Evolutionary conservation across 2,329 filamentous ascomycete genomes (phyloP).

Genomic region (Pezicula rhizophila): DNA sequence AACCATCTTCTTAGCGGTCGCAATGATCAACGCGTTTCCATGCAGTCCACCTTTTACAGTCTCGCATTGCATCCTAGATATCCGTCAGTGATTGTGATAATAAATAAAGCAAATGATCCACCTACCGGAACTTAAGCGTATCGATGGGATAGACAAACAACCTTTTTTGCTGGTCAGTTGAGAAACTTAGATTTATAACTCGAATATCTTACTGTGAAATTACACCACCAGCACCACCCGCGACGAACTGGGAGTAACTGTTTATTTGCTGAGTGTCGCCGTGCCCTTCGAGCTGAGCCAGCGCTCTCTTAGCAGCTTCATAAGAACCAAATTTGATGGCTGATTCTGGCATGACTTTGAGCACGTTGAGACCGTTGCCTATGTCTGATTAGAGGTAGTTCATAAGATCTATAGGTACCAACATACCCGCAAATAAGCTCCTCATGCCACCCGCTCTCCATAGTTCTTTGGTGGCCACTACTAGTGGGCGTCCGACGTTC

Average conservation of each 20-base stretch:
- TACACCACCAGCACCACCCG: constrained; percentile 88
- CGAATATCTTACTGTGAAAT: constrained; percentile 67
- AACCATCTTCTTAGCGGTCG: constrained; percentile 85
- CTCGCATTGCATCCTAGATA: constrained; percentile 72
- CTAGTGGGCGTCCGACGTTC: constrained; percentile 62
- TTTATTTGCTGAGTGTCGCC: constrained; percentile 73
- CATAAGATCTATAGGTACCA: constrained; percentile 1
- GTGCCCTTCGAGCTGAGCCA: constrained; percentile 84
- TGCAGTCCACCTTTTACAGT: constrained; percentile 79
- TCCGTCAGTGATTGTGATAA: constrained; percentile 7
- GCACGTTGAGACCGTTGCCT: constrained; percentile 94
- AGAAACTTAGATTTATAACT: background rate
- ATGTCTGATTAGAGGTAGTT: constrained; percentile 10
- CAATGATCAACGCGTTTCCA: constrained; percentile 75
- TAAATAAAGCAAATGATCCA: background rate
- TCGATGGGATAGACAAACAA: constrained; percentile 71
- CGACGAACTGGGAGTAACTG: constrained; percentile 80
- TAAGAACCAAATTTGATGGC: constrained; percentile 98
- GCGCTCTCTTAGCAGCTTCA: constrained; percentile 83
- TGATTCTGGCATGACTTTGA: constrained; percentile 98
- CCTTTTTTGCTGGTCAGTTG: constrained; percentile 32
- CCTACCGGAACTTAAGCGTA: constrained; percentile 52
- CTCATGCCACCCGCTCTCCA: constrained; percentile 81
- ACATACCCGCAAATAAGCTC: constrained; percentile 85
- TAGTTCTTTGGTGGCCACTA: constrained; percentile 68